Conservation (phyloP, 2,329 filamentous ascomycete species). For the Rutstroemia sydowiana region DNA sequence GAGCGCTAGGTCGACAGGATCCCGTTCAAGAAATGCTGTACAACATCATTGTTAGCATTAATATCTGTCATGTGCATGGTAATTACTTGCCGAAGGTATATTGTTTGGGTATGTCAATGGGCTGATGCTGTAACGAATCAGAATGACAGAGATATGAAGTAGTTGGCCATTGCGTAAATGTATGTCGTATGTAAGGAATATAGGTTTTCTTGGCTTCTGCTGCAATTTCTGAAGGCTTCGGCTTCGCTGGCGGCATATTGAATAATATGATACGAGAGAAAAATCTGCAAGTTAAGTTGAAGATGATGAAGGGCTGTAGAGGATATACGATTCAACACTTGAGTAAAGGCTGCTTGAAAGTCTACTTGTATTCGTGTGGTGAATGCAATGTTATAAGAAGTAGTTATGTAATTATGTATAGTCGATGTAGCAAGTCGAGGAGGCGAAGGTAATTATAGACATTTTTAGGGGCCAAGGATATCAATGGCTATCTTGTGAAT, state of each 20-base stretch:
- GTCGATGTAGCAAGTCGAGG: no score
- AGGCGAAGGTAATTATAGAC: no score
- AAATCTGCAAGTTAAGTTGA: not conserved
- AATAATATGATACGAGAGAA: not conserved
- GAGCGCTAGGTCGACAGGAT: conserved; percentile 54
- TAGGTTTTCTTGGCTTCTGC: conserved; percentile 65
- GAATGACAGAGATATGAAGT: conserved; percentile 46
- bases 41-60: not conserved
- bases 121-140: conserved; percentile 38
- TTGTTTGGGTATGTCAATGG: conserved; percentile 21
- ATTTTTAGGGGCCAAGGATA: no score
- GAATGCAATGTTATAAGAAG: no score
- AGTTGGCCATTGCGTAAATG: conserved; percentile 48
- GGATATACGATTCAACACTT: no score
- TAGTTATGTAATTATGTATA: no score
- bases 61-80: not conserved
- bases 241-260: conserved; percentile 50
- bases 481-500: no score
- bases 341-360: no score
- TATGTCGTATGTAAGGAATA: conserved; percentile 55
- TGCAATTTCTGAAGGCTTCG: conserved; percentile 62
- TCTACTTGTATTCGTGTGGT: no score
- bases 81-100: conserved; percentile 38
- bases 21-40: conserved; percentile 43
- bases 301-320: not conserved